A percentile compares a stretch with the other conserved stretches of the same genome.
Conservation (phyloP, 148 eudicot genomes). For the Chenopodium formosanum region DNA sequence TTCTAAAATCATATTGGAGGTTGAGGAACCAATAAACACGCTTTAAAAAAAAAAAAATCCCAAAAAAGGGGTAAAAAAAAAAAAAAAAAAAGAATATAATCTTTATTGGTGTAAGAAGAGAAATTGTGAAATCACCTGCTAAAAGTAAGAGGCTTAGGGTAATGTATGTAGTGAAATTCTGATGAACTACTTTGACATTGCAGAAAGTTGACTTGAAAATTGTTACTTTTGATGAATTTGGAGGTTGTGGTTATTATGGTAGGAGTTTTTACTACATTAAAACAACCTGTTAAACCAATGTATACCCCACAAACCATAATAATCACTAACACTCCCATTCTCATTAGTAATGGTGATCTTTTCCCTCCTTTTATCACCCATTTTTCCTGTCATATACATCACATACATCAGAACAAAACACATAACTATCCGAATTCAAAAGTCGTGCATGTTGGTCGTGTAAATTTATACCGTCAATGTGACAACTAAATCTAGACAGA, state of each 20-base stretch:
- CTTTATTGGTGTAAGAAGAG: too few relatives aligned
- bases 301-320: slow-evolving; percentile 57
- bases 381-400: slow-evolving; percentile 35
- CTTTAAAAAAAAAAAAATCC: background rate
- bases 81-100: background rate
- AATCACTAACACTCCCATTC: slow-evolving; percentile 49
- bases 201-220: background rate
- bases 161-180: slow-evolving; percentile 46
- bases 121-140: slow-evolving; percentile 27
- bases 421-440: too few relatives aligned
- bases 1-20: too few relatives aligned
- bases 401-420: background rate
- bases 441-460: too few relatives aligned
- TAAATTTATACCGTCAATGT: too few relatives aligned
- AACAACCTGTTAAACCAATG: slow-evolving; percentile 41
- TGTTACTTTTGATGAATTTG: slow-evolving; percentile 3
- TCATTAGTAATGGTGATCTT: slow-evolving; percentile 57
- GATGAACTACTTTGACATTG: slow-evolving; percentile 14
- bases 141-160: slow-evolving; percentile 60
- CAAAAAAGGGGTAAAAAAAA: background rate
- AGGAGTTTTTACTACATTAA: slow-evolving; percentile 26
- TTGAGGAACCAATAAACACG: too few relatives aligned
- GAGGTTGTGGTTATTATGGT: too few relatives aligned
- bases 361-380: slow-evolving; percentile 46
- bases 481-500: too few relatives aligned